Base-by-base conservation (phyloP, 1,284 basidiomycete species). In the Psilocybe mexicana region DNA sequence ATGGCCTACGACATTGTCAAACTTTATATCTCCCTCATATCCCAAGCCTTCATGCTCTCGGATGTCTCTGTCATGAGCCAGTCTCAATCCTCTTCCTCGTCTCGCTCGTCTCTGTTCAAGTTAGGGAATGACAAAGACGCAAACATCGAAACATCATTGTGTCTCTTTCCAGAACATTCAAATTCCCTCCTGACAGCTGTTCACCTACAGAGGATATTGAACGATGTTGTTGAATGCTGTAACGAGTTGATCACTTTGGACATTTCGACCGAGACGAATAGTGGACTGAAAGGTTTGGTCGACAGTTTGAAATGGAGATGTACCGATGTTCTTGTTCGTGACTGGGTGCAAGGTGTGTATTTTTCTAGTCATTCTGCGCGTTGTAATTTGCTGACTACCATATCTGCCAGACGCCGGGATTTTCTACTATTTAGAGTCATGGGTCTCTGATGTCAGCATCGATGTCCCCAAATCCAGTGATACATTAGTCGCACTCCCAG, bases 1-100 rank as follows among this genome's bases (percentile, higher is more conserved):
- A 98, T 99, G 94, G 92, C 93, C 0, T 79, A 92, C 11, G 96
- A 98, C 65, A 86, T 96, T 54, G 80, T 98, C 65, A 91, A 92
- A 67, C 82, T 91, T 24, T 99, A 96, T 75, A 88, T 94, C 57
- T 85, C 88, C 2, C 81, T 92, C 10, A 75, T 99, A 26, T 94
- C 93, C 1, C 86, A 93, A 63, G 94, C 96, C 71, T 98, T 99
- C 76, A 82, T 82, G 43, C 80, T 98, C 53, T 96, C 94, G 2
- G 86, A 95, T 69, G 81, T 59, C 43, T 40, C 50, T 11, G 54
- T 60, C 28, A 57, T 57, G 58, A 47, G 55, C 24, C 47, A 44
- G 18, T 55, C 45, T 12, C 53, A 48, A 33, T 48, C 52, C 23
- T 53, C 44, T 12, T 46, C 35, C 6, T 54, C 53, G 33, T 48